Evolutionary conservation across 306 rosid genomes (phyloP), one percentile per base, ranked within the genome.

Genomic region (Sphenostylis stenocarpa): DNA sequence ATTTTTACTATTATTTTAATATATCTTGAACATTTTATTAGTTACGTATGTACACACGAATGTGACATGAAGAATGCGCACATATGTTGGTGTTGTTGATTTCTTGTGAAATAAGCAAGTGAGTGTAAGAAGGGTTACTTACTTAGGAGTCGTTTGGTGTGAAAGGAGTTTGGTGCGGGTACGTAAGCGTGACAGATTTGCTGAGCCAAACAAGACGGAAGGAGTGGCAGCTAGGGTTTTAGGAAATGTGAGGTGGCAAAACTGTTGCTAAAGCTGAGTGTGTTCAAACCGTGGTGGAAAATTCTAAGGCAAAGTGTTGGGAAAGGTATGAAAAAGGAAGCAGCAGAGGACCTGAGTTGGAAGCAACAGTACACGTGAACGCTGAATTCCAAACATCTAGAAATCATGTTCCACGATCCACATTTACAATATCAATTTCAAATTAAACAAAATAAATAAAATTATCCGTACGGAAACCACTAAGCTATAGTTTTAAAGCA

Each of bases 101-200:
- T 79, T 17, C 82, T 86, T 82, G 81, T 45, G 57, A 19, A 75
- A 81, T 36, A 84, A 83, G 84, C 24, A 55, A 83, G 47, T 28
- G 67, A 43, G 68, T 65, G 8, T 55, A 6, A 26, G 39, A 38
- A 15, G 9, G 65, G 6, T 4, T 7, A 29, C 58, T 66, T 24
- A 49, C 67, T 69, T 52, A 19, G 56, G 81, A 14, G 49, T 70
- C 49, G 82, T 85, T 77, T 60, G 74, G 87, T 81, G 91, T 83
- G 89, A 85, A 81, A 75, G 76, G 63, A 75, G 66, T 1, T 55
- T 48, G 60, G 6, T 67, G 60, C 11, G 20, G 44, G 0, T 6
- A 34, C 85, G 90, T 84, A 79, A 85, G 90, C 93, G 67, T 86
- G 93, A 89, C 82, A 67, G 1, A 21, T 16, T 28, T 58, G 84